phyloP scores from a whole-genome alignment of 371 early-diverging fungal species.

The Haplosporangium sp. region DNA sequence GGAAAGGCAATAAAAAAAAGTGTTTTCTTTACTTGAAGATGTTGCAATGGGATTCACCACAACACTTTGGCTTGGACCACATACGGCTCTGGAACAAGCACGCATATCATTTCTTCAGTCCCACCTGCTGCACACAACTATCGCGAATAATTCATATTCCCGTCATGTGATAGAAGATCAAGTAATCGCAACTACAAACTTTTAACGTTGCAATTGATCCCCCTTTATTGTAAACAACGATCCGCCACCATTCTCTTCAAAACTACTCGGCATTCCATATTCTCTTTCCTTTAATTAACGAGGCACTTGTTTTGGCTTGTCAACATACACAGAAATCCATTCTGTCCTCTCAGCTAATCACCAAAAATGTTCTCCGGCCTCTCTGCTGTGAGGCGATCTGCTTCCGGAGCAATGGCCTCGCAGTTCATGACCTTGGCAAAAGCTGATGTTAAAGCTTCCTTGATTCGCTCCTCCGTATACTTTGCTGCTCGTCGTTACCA shows the following conservation, averaged over 20 bases:
- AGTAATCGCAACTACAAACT: neutral
- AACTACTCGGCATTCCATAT: neutral
- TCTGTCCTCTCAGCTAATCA: neutral
- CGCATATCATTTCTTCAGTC: neutral
- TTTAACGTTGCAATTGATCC: neutral
- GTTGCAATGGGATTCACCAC: slow-evolving; percentile 1
- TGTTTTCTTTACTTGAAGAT: slow-evolving; percentile 2
- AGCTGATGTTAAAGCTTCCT: slow-evolving; percentile 2
- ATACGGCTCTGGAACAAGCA: neutral
- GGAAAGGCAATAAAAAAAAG: neutral
- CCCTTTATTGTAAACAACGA: slow-evolving; percentile 3
- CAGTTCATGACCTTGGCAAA: slow-evolving; percentile 16
- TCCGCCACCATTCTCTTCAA: slow-evolving; percentile 1
- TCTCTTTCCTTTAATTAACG: no score
- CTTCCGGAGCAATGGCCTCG: slow-evolving; percentile 19
- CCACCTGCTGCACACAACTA: neutral
- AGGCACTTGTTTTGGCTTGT: no score
- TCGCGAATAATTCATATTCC: neutral
- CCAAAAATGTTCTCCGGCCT: slow-evolving; percentile 28
- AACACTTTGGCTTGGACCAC: neutral
- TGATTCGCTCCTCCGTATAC: slow-evolving; percentile 13
- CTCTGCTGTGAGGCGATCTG: slow-evolving; percentile 34
- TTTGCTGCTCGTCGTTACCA: slow-evolving; percentile 29
- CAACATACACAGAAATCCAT: no score
- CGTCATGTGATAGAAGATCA: neutral